Conservation (phyloP, 2,329 filamentous ascomycete species). For the Cordyceps pruinosa region DNA sequence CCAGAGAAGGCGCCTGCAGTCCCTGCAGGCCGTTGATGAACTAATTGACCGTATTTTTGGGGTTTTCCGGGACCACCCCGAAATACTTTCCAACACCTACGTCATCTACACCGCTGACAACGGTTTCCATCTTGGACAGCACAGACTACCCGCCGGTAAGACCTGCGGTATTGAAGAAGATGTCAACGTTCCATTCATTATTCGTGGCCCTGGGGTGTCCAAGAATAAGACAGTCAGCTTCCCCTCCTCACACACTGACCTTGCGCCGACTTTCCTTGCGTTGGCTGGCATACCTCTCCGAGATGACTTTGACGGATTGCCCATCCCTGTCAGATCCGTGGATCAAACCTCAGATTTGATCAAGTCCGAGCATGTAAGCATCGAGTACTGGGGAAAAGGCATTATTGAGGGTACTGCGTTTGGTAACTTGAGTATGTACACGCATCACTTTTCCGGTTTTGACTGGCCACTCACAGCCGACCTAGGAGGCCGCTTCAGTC, state of each 20-base stretch:
- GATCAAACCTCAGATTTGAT: conserved; percentile 11
- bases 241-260: conserved; percentile 46
- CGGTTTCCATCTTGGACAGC: conserved; percentile 47
- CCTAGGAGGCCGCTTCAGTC: conserved; percentile 13
- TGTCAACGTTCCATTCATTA: conserved; percentile 43
- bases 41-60: conserved; percentile 34
- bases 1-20: conserved; percentile 34
- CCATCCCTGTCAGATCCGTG: conserved; percentile 31
- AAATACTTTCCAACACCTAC: conserved; percentile 37
- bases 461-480: conserved; percentile 19
- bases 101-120: conserved; percentile 48
- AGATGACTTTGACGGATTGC: conserved; percentile 44
- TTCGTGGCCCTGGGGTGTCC: conserved; percentile 42
- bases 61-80: conserved; percentile 23
- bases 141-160: conserved; percentile 45
- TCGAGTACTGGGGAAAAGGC: conserved; percentile 45
- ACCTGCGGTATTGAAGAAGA: conserved; percentile 44
- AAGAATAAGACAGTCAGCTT: conserved; percentile 28
- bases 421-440: conserved; percentile 15
- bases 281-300: conserved; percentile 28
- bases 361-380: conserved; percentile 41
- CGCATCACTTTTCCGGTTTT: no score
- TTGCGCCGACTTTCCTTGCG: conserved; percentile 47
- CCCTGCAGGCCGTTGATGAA: conserved; percentile 40
- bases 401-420: conserved; percentile 15